Percentiles rank a stretch among this genome's conserved stretches.
Conservation (phyloP, 1,139 yeast species). For the Pichia sp. region DNA sequence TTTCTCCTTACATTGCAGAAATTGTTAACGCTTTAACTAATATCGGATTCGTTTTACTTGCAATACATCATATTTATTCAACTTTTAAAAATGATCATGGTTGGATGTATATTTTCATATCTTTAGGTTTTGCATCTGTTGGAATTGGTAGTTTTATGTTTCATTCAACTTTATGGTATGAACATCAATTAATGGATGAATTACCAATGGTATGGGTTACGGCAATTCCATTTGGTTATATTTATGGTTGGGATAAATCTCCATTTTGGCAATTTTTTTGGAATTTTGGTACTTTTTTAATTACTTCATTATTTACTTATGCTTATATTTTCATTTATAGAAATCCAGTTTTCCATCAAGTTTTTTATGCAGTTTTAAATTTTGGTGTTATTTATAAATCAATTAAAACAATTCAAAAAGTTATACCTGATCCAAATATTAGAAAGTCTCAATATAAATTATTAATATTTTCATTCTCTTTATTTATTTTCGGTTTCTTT, state of each 20-base stretch:
- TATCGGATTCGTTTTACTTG: slow-evolving; percentile 50
- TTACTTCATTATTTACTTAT: slow-evolving; percentile 51
- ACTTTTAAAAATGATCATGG: slow-evolving; percentile 60
- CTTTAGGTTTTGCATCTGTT: slow-evolving; percentile 76
- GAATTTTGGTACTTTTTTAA: slow-evolving; percentile 42
- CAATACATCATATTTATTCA: slow-evolving; percentile 58
- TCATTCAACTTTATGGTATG: slow-evolving; percentile 90
- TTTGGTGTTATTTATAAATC: slow-evolving; percentile 30
- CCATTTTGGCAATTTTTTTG: slow-evolving; percentile 27
- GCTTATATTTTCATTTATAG: slow-evolving; percentile 59
- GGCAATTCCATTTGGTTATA: slow-evolving; percentile 89
- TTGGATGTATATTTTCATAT: slow-evolving; percentile 59
- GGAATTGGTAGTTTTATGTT: slow-evolving; percentile 94
- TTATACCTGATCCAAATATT: slow-evolving; percentile 18
- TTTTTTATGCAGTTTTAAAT: slow-evolving; percentile 64
- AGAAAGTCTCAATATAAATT: slow-evolving; percentile 23
- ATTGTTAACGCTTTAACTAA: slow-evolving; percentile 79
- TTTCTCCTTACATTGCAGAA: slow-evolving; percentile 82
- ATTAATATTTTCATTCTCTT: slow-evolving; percentile 25
- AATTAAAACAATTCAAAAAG: slow-evolving; percentile 18
- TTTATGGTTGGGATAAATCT: slow-evolving; percentile 60
- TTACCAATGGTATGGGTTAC: slow-evolving; percentile 98
- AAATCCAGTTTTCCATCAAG: slow-evolving; percentile 85
- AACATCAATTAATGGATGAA: slow-evolving; percentile 87
- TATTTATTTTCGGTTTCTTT: slow-evolving; percentile 65